Percentiles rank a stretch among this genome's conserved stretches.
These are phyloP conservation scores for Heterococcus sp. DNA, from an alignment of 108 stramenopile genomes.

Conservation along the genomic window DNA sequence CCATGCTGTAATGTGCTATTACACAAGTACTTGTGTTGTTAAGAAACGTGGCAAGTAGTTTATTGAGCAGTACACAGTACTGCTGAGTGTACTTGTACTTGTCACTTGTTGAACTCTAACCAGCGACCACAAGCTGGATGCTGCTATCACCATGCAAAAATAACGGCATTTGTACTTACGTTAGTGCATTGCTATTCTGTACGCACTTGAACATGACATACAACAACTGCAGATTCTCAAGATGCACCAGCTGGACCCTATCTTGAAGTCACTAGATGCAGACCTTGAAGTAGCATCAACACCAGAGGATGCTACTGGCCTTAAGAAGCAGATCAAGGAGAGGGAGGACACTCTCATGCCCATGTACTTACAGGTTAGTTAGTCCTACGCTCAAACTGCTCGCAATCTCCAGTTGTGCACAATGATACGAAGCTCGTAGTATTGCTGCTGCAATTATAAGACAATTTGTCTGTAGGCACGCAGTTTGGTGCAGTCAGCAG, in stretches of 20 bases:
- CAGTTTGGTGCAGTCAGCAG: no score
- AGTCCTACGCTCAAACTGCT: no score
- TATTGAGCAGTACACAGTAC: no score
- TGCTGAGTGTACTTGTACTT: no score
- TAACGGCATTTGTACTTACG: not conserved
- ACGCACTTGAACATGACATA: not conserved
- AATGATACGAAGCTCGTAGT: no score
- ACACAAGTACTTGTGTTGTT: not conserved
- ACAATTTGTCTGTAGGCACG: no score
- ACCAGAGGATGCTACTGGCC: constrained; percentile 65
- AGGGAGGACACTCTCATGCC: constrained; percentile 84
- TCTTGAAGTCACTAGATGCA: constrained; percentile 77
- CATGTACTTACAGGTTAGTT: constrained; percentile 75
- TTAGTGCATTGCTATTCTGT: not conserved
- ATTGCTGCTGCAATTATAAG: no score
- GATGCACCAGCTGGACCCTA: constrained; percentile 81
- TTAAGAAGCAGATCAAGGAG: constrained; percentile 77
- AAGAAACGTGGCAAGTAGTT: no score
- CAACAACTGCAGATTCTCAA: constrained; percentile 60
- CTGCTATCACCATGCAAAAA: no score
- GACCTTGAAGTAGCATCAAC: constrained; percentile 68
- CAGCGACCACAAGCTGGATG: no score
- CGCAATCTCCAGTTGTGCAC: no score
- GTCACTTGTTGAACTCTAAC: no score
- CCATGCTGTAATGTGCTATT: not conserved